These are phyloP conservation scores for Parasarocladium wereldwijsianum DNA, from an alignment of 2,329 filamentous ascomycete genomes.

Conservation along the genomic window DNA sequence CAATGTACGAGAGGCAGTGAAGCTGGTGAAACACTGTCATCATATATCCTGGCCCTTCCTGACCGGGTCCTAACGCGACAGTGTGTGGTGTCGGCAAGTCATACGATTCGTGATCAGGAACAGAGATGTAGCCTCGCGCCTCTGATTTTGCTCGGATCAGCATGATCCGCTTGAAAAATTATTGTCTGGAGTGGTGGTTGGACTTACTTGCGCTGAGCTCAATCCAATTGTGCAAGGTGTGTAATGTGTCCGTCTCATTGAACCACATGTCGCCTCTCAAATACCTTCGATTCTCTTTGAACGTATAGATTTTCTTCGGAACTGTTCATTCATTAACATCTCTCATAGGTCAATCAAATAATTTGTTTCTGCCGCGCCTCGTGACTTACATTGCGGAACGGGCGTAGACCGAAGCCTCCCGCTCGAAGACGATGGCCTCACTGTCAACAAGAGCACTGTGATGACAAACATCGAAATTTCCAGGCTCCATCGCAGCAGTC, in stretches of 20 bases:
- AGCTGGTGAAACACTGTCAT: conserved; percentile 8
- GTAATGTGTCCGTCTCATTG: conserved; percentile 1
- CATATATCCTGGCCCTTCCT: conserved; percentile 2
- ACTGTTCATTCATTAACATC: neutral
- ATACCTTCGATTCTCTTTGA: conserved; percentile 4
- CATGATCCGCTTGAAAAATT: neutral
- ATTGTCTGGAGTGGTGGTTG: neutral
- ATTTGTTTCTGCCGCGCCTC: neutral
- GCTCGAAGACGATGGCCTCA: conserved; percentile 1
- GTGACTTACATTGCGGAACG: neutral
- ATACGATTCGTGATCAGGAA: conserved; percentile 1
- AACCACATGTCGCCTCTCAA: conserved; percentile 4
- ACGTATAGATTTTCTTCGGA: conserved; percentile 3
- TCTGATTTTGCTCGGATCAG: too few species aligned
- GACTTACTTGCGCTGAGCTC: conserved; percentile 2
- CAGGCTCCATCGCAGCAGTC: too few species aligned
- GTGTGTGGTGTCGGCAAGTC: conserved; percentile 2
- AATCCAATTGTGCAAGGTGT: conserved; percentile 4
- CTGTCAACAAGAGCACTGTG: conserved; percentile 1
- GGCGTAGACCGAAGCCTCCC: conserved; percentile 1
- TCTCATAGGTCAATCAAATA: neutral
- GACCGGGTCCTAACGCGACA: neutral
- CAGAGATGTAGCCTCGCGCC: conserved; percentile 1
- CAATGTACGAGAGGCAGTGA: conserved; percentile 8
- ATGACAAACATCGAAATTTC: conserved; percentile 1